Percentiles rank a stretch among this genome's conserved stretches.
Conservation (phyloP, 2,329 filamentous ascomycete species). For the Atkinsonella texensis region DNA sequence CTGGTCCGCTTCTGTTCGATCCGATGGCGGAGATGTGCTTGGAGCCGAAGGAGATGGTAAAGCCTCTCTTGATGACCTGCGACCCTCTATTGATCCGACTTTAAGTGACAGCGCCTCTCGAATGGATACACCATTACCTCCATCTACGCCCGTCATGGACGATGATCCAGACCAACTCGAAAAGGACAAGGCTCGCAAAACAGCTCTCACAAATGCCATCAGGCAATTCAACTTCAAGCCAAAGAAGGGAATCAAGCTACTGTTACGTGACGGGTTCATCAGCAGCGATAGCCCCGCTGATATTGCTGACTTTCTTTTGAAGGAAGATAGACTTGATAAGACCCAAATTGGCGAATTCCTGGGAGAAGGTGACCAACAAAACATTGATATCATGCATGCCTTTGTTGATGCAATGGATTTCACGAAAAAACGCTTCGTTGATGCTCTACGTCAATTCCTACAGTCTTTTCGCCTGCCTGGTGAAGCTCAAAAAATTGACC, state of each 20-base stretch:
- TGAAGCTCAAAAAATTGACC: slow-evolving; percentile 97
- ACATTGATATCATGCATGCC: slow-evolving; percentile 96
- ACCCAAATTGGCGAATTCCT: slow-evolving; percentile 86
- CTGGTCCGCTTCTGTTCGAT: slow-evolving; percentile 60
- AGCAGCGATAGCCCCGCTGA: slow-evolving; percentile 64
- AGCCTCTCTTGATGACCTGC: slow-evolving; percentile 33
- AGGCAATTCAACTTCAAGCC: slow-evolving; percentile 96
- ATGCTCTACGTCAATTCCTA: slow-evolving; percentile 79
- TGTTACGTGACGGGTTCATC: slow-evolving; percentile 82
- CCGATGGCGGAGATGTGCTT: slow-evolving; percentile 35
- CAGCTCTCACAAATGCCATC: slow-evolving; percentile 77
- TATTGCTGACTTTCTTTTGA: slow-evolving; percentile 71
- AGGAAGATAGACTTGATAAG: slow-evolving; percentile 80
- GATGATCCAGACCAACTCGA: slow-evolving; percentile 94
- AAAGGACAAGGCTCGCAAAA: slow-evolving; percentile 88
- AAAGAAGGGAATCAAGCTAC: slow-evolving; percentile 77
- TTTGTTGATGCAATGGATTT: slow-evolving; percentile 97
- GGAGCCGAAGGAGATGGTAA: slow-evolving; percentile 24
- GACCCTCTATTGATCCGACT: slow-evolving; percentile 58
- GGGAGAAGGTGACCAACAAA: slow-evolving; percentile 83
- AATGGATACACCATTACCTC: slow-evolving; percentile 42
- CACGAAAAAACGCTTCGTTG: slow-evolving; percentile 78
- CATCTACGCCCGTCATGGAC: slow-evolving; percentile 59
- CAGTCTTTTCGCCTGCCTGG: slow-evolving; percentile 92
- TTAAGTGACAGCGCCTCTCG: slow-evolving; percentile 48